phyloP scores from a whole-genome alignment of 768 basidiomycete species.

The Tulasnella sp. region DNA sequence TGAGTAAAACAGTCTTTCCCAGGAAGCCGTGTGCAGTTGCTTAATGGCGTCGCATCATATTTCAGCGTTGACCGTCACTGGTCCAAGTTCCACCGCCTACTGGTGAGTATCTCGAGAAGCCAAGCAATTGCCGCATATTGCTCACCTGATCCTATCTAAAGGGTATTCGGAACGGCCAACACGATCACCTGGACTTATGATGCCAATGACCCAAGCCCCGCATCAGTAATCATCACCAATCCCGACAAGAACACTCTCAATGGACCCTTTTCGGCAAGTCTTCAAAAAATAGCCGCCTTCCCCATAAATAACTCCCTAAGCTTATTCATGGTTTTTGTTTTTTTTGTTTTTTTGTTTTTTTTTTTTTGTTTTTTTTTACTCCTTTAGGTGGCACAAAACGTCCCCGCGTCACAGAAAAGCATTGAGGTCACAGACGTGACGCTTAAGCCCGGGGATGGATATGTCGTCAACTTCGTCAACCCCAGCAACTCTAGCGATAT shows the following conservation, averaged over 20 bases:
- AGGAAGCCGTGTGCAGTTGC: too few relatives aligned
- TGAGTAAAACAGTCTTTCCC: too few relatives aligned
- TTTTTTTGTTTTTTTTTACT: neutral
- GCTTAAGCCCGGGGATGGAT: constrained; percentile 21
- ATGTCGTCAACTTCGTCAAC: constrained; percentile 31
- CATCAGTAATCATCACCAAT: constrained; percentile 30
- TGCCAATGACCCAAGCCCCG: constrained; percentile 28
- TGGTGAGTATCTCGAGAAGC: constrained; percentile 26
- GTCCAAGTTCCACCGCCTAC: constrained; percentile 25
- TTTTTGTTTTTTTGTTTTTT: neutral
- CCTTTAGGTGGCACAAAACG: constrained; percentile 27
- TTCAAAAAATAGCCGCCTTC: neutral
- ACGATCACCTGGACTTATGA: constrained; percentile 29
- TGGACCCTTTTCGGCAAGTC: constrained; percentile 27
- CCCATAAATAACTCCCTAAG: too few relatives aligned
- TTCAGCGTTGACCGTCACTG: constrained; percentile 26
- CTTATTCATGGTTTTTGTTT: neutral
- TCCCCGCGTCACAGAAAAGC: constrained; percentile 23
- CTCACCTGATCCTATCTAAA: constrained; percentile 11
- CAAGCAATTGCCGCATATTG: neutral
- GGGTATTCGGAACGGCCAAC: constrained; percentile 31
- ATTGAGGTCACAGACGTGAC: constrained; percentile 31
- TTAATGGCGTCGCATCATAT: too few relatives aligned
- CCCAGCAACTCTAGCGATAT: constrained; percentile 36
- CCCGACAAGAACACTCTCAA: constrained; percentile 27